phyloP scores from a whole-genome alignment of 176 grass and related monocot species.

The Triticum dicoccoides region DNA sequence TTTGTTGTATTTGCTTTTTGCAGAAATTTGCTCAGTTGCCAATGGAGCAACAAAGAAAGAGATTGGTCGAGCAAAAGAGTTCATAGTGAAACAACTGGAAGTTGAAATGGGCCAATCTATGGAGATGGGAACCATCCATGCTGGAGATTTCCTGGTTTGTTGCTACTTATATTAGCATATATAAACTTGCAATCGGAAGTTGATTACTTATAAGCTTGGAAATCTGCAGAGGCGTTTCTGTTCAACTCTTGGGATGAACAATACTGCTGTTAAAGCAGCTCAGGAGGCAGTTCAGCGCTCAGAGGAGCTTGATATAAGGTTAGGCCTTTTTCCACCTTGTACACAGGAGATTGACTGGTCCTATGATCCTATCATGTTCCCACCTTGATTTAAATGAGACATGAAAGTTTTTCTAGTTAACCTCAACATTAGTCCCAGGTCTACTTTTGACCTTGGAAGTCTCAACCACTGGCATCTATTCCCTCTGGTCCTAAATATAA shows the following conservation, averaged over 20 bases:
- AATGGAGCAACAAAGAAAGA: constrained; percentile 96
- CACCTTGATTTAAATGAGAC: neutral
- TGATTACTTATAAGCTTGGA: constrained; percentile 22
- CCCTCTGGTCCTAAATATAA: too few relatives aligned
- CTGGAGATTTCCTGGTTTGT: constrained; percentile 82
- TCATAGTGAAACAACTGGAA: constrained; percentile 89
- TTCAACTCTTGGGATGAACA: constrained; percentile 89
- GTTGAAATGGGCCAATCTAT: constrained; percentile 95
- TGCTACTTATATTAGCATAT: neutral
- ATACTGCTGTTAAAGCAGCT: constrained; percentile 84
- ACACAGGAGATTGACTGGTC: neutral
- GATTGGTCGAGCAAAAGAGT: constrained; percentile 88
- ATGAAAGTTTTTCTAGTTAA: neutral
- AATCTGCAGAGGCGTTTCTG: constrained; percentile 79
- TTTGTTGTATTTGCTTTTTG: constrained; percentile 3
- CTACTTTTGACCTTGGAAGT: neutral
- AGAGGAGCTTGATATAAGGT: constrained; percentile 92
- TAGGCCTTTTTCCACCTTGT: constrained; percentile 4
- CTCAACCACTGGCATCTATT: neutral
- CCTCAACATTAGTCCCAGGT: neutral
- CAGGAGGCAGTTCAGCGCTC: constrained; percentile 80
- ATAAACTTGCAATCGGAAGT: neutral
- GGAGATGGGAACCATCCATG: constrained; percentile 95
- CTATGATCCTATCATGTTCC: constrained; percentile 1
- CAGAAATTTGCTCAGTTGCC: constrained; percentile 90